phyloP scores from a whole-genome alignment of 176 grass and related monocot species.

The Alopecurus myosuroides region DNA sequence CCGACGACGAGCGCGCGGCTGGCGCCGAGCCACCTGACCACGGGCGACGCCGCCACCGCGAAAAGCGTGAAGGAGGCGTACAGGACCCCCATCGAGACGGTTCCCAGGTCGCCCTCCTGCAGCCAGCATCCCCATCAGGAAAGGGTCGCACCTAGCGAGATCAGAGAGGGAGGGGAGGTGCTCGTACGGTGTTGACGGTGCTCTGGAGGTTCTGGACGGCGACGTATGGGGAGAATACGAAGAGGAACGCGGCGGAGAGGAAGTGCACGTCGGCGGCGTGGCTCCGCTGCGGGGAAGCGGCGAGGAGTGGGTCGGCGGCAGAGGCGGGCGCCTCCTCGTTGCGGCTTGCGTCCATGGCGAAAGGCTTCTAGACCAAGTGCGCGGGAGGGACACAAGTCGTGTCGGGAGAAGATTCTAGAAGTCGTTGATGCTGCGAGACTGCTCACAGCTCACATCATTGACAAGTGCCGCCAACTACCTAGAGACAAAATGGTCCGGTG shows the following conservation, averaged over 20 bases:
- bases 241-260: constrained; percentile 79
- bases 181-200: constrained; percentile 63
- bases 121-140: not conserved
- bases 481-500: too few relatives aligned
- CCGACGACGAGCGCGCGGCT: constrained; percentile 73
- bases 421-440: constrained; percentile 4
- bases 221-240: constrained; percentile 75
- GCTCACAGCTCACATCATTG: too few relatives aligned
- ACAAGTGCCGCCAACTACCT: too few relatives aligned
- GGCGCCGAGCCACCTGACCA: constrained; percentile 52
- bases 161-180: not conserved
- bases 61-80: constrained; percentile 90
- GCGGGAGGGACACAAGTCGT: not conserved
- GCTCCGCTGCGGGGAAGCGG: not conserved
- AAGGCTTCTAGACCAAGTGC: not conserved
- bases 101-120: constrained; percentile 71
- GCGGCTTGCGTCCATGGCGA: constrained; percentile 22
- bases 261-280: constrained; percentile 59
- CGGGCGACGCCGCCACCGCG: constrained; percentile 44
- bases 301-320: constrained; percentile 14
- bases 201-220: constrained; percentile 83
- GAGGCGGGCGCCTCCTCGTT: constrained; percentile 23
- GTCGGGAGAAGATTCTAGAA: constrained; percentile 15
- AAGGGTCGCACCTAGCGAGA: not conserved
- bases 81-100: constrained; percentile 62